Evolutionary conservation across 1,284 basidiomycete genomes (phyloP), one percentile per base, ranked within the genome.

Genomic region (Cryptococcus floricola): DNA sequence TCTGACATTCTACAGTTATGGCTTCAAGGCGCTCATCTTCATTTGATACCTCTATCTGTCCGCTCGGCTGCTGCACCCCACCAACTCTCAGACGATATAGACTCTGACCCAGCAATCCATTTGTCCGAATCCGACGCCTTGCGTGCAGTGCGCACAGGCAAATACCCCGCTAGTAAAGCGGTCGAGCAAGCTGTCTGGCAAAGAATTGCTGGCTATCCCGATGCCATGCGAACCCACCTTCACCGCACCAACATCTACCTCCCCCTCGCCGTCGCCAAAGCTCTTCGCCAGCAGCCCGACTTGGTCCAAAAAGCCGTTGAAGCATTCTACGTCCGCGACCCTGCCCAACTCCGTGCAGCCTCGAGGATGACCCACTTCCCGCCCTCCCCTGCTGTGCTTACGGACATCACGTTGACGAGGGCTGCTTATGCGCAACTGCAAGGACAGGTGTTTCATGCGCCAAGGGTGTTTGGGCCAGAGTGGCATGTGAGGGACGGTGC

Each of bases 261-360:
- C 4, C 92, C 95, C 1, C 63, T 79, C 4, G 86, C 88, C 48
- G 82, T 97, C 38, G 89, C 87, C 2, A 84, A 82, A 61, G 85
- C 88, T 0, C 80, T 98, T 25, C 70, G 78, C 12, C 74, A 78
- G 7, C 79, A 85, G 59, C 87, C 88, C 0, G 79, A 83, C 5
- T 81, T 98, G 18, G 80, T 94, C 12, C 90, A 96, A 65, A 87
- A 85, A 65, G 89, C 93, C 0, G 82, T 89, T 3, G 91, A 93
- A 73, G 84, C 88, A 0, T 97, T 98, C 75, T 95, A 96, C 71
- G 94, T 92, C 1, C 83, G 93, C 53, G 94, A 96, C 78, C 87
- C 87, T 0, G 80, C 88, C 4, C 90, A 92, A 73, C 80, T 97
- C 53, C 84, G 91, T 44, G 91, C 86, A 23, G 90, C 88, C 10